Percentiles rank a stretch among this genome's conserved stretches.
Conservation (phyloP, 2,329 filamentous ascomycete species). For the Furcasterigmium sp. region DNA sequence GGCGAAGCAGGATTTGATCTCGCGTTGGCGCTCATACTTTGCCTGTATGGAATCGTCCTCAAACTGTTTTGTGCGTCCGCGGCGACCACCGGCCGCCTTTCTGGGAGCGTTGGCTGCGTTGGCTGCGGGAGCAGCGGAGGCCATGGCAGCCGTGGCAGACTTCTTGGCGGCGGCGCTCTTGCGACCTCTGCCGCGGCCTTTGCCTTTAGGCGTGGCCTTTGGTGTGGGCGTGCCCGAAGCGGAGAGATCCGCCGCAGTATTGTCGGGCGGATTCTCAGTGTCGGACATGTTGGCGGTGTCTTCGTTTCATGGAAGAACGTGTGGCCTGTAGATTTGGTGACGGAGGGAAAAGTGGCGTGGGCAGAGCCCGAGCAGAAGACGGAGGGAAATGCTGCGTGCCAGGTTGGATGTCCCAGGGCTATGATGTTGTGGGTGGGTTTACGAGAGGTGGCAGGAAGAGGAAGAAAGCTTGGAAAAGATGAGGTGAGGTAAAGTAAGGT, state of each 20-base stretch:
- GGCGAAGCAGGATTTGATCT: constrained; percentile 62
- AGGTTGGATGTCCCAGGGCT: background rate
- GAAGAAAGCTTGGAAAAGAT: background rate
- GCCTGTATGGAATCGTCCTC: constrained; percentile 49
- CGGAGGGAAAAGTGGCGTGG: too few relatives aligned
- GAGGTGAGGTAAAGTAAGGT: background rate
- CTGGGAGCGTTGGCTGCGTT: constrained; percentile 19
- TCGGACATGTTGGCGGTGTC: constrained; percentile 22
- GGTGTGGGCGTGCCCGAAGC: constrained; percentile 5
- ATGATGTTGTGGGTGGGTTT: background rate
- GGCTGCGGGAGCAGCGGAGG: constrained; percentile 18
- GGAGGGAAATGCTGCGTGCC: background rate
- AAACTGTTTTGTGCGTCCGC: constrained; percentile 52
- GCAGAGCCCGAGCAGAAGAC: too few relatives aligned
- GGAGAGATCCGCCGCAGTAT: constrained; percentile 5
- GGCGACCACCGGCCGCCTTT: constrained; percentile 28
- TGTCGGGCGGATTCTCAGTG: constrained; percentile 11
- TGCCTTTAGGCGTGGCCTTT: constrained; percentile 13
- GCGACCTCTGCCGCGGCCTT: constrained; percentile 15
- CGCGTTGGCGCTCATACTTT: constrained; percentile 57
- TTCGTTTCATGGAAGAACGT: constrained; percentile 20
- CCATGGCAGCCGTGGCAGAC: constrained; percentile 13
- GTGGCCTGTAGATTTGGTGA: background rate
- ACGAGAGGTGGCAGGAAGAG: background rate
- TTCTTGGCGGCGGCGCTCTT: constrained; percentile 17